phyloP scores from a whole-genome alignment of 179 eudicot genomes.

The Heliamphora pulchella region DNA sequence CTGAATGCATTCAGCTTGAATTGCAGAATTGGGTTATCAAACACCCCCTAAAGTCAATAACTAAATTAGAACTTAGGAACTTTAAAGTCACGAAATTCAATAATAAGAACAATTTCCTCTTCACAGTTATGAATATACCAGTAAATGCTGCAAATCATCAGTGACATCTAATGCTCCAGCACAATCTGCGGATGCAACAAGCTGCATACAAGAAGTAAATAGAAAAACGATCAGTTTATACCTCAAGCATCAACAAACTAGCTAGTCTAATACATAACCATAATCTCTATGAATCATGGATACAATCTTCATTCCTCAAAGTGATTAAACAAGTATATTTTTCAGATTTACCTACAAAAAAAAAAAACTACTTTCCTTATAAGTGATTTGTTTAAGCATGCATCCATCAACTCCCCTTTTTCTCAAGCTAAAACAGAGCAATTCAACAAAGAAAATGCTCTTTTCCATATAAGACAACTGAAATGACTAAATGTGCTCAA shows the following conservation, averaged over 20 bases:
- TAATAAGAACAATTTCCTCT: not conserved
- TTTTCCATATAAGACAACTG: not conserved
- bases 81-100: not conserved
- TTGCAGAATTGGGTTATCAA: too few species aligned
- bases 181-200: conserved; percentile 87
- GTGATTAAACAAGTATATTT: not conserved
- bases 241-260: conserved; percentile 2
- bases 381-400: not conserved
- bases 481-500: not conserved
- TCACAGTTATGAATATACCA: conserved; percentile 41
- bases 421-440: not conserved
- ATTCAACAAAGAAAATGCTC: not conserved
- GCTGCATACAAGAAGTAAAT: conserved; percentile 38
- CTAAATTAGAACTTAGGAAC: not conserved
- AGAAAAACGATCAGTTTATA: conserved; percentile 1
- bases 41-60: not conserved
- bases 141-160: conserved; percentile 82
- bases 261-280: not conserved
- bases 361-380: not conserved
- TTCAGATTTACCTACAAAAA: not conserved
- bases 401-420: not conserved
- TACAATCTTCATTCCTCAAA: not conserved
- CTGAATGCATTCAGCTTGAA: too few species aligned
- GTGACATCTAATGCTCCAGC: conserved; percentile 95
- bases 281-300: not conserved